phyloP scores from a whole-genome alignment of 495 filamentous ascomycete species.

The Sphaerosporella brunnea region DNA sequence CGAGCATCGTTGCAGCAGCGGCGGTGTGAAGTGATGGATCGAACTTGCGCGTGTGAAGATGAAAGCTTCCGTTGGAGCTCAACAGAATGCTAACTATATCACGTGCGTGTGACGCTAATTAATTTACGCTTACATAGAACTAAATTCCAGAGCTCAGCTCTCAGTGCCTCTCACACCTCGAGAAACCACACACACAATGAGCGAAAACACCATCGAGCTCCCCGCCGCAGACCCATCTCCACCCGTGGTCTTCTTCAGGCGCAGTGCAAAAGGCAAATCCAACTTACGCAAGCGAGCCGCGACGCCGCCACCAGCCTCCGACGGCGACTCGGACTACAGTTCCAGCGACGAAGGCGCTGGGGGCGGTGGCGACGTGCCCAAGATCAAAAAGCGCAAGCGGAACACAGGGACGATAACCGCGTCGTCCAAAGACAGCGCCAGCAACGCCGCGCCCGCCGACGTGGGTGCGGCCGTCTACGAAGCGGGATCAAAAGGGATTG shows the following conservation, averaged over 20 bases:
- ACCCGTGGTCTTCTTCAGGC: constrained; percentile 61
- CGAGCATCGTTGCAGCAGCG: background rate
- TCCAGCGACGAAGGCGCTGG: constrained; percentile 53
- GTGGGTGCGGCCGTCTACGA: constrained; percentile 38
- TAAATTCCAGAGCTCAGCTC: background rate
- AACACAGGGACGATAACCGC: constrained; percentile 42
- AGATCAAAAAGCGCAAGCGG: constrained; percentile 69
- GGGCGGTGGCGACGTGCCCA: constrained; percentile 33
- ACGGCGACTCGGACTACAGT: constrained; percentile 37
- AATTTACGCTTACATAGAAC: background rate
- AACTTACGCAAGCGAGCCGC: constrained; percentile 68
- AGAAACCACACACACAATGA: too few species aligned
- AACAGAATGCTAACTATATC: background rate
- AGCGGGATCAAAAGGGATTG: constrained; percentile 39
- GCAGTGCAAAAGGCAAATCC: constrained; percentile 53
- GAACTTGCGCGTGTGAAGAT: too few species aligned
- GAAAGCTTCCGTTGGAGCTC: background rate
- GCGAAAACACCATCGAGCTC: background rate
- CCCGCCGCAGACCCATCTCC: constrained; percentile 24
- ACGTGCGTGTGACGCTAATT: background rate
- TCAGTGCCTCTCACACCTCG: too few species aligned
- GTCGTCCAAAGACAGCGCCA: constrained; percentile 29
- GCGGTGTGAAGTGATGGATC: background rate
- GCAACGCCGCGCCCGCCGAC: constrained; percentile 31
- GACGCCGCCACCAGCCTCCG: constrained; percentile 53